Conservation (phyloP, 805 yeast species). For the Monosporozyma aquatica region DNA sequence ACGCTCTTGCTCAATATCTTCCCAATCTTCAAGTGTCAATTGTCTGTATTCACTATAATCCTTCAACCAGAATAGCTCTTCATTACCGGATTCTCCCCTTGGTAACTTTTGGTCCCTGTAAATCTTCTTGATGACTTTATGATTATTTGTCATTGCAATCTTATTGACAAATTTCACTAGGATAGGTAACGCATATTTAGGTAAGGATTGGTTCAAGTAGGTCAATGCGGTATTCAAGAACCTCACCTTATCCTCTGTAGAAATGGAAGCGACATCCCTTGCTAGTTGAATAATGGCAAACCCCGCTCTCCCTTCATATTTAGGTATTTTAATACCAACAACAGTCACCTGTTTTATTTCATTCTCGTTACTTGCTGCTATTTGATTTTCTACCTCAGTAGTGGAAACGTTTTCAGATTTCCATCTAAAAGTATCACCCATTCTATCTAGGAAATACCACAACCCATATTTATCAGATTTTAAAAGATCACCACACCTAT, state of each 20-base stretch:
- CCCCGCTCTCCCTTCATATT: constrained; percentile 93
- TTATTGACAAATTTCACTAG: constrained; percentile 59
- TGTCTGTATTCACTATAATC: constrained; percentile 41
- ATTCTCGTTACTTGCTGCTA: constrained; percentile 32
- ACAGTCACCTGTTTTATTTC: constrained; percentile 61
- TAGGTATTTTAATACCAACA: constrained; percentile 76
- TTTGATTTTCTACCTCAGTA: constrained; percentile 80
- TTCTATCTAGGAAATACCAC: constrained; percentile 78
- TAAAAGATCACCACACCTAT: constrained; percentile 79
- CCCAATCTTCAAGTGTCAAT: constrained; percentile 53
- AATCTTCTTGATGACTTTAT: constrained; percentile 64
- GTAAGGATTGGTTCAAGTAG: constrained; percentile 40
- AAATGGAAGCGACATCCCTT: constrained; percentile 16
- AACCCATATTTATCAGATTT: constrained; percentile 57
- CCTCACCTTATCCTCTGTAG: constrained; percentile 17
- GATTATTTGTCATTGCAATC: constrained; percentile 67
- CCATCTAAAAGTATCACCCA: constrained; percentile 96
- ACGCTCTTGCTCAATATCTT: constrained; percentile 23
- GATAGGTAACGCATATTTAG: constrained; percentile 79
- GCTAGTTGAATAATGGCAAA: constrained; percentile 64
- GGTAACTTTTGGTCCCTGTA: constrained; percentile 65
- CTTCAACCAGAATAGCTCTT: constrained; percentile 64
- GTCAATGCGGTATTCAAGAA: constrained; percentile 35
- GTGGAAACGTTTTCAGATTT: constrained; percentile 92
- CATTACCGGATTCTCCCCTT: constrained; percentile 50